Conservation (phyloP, 352 stramenopile genomes). For the Phytophthora sp. region DNA sequence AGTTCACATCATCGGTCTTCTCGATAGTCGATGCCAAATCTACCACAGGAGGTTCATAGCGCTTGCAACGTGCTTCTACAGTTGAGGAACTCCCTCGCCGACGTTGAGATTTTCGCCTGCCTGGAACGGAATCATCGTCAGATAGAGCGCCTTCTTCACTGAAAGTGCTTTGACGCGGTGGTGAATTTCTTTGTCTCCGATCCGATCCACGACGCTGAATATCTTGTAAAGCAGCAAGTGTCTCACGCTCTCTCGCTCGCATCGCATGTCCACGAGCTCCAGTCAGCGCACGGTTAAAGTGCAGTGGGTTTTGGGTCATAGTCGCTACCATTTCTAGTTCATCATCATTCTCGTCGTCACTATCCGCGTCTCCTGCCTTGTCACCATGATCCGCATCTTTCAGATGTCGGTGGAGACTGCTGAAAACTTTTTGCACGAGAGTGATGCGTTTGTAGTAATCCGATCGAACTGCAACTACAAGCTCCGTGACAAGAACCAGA, state of each 20-base stretch:
- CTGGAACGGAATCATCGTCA: constrained; percentile 15
- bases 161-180: constrained; percentile 34
- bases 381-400: constrained; percentile 25
- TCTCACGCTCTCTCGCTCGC: constrained; percentile 53
- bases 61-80: background rate
- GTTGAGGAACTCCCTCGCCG: constrained; percentile 3
- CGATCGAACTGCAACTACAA: constrained; percentile 64
- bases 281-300: constrained; percentile 54
- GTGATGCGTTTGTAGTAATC: constrained; percentile 71
- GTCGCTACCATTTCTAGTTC: constrained; percentile 71
- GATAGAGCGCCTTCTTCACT: constrained; percentile 1
- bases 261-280: constrained; percentile 39
- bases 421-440: constrained; percentile 68
- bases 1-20: constrained; percentile 2
- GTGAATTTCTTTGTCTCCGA: constrained; percentile 22
- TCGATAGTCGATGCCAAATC: constrained; percentile 34
- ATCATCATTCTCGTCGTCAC: constrained; percentile 52
- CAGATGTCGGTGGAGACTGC: constrained; percentile 27
- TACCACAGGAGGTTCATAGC: constrained; percentile 17
- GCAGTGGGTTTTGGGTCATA: constrained; percentile 69
- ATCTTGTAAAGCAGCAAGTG: constrained; percentile 55
- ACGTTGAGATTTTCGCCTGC: constrained; percentile 26
- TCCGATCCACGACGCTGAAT: constrained; percentile 56
- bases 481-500: constrained; percentile 66
- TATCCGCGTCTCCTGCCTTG: constrained; percentile 16